These are phyloP conservation scores for Thermothelomyces thermophilus DNA, from an alignment of 2,329 filamentous ascomycete species.

Conservation along the genomic window DNA sequence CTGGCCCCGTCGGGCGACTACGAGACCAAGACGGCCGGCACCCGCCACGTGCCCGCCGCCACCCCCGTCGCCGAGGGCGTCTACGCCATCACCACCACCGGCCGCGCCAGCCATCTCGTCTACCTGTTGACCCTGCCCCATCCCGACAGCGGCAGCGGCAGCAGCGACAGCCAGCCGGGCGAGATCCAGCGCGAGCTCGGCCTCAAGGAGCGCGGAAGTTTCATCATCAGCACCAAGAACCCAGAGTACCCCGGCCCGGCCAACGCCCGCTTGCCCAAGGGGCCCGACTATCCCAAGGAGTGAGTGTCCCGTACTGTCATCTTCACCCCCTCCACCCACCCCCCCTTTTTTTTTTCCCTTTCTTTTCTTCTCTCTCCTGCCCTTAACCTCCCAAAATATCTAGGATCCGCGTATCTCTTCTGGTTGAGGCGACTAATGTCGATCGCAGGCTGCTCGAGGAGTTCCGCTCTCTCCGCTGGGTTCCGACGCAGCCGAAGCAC, in stretches of 20 bases:
- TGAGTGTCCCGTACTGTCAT: constrained; percentile 34
- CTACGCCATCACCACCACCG: constrained; percentile 71
- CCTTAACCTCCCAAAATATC: too few relatives aligned
- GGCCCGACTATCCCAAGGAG: constrained; percentile 64
- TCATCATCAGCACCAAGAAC: constrained; percentile 74
- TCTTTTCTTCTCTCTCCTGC: not conserved
- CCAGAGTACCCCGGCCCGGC: constrained; percentile 62
- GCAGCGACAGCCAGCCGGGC: constrained; percentile 55
- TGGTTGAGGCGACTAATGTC: not conserved
- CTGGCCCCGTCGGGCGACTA: constrained; percentile 57
- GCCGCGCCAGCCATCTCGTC: constrained; percentile 65
- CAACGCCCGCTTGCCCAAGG: constrained; percentile 55
- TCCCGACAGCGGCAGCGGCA: too few relatives aligned
- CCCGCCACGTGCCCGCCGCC: constrained; percentile 60
- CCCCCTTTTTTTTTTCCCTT: too few relatives aligned
- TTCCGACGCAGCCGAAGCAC: constrained; percentile 64
- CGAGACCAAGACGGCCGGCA: constrained; percentile 67
- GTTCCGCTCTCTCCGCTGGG: constrained; percentile 68
- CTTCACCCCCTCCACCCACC: too few relatives aligned
- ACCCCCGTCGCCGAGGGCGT: constrained; percentile 77
- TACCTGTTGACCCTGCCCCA: constrained; percentile 76
- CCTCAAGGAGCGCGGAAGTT: constrained; percentile 64
- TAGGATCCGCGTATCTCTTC: not conserved
- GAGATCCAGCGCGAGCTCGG: constrained; percentile 72
- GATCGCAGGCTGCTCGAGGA: constrained; percentile 17